Base-by-base conservation (phyloP, 305 asterid genomes). In the Euphrasia arctica region DNA sequence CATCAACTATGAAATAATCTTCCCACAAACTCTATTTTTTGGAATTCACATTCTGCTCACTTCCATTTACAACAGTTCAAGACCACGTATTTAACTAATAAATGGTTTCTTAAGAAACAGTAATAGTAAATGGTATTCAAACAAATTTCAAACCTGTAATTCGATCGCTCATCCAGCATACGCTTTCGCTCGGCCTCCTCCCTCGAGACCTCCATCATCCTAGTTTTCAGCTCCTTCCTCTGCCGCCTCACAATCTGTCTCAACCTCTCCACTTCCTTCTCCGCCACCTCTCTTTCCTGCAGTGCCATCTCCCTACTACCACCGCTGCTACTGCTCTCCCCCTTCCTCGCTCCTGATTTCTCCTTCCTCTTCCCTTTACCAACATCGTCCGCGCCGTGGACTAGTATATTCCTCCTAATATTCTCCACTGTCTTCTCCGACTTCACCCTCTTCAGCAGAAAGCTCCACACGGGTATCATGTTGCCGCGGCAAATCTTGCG, bases 151-250 rank as follows among this genome's bases (percentile, higher is more conserved):
- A 72, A 93, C 98, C 98, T 93, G 87, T 83, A 90, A 82, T 80
- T 88, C 1, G 90, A 82, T 42, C 97, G 84, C 75, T 93, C 98
- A n/a, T 90, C 98, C 4, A 93, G 80, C 97, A 86, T 85, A 10
- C 96, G 82, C 72, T 88, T 93, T 54, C 98, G 87, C 79, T 93
- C 98, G 43, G 85, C 86, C 79, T 93, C 97, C 83, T 93, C 98
- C 69, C 88, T 86, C 10, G 98, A 86, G 47, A 93, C 95, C 85
- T 90, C 97, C 59, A 92, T 62, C 95, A 92, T 92, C 80, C 83
- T 84, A 10, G 86, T 80, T 79, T 92, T 92, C 78, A 92, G 75
- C 84, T 89, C 97, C 88, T 87, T 92, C 28, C 98, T 80, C 78
- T 92, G 95, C 72, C 95, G 87, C 85, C 94, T 82, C 78, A 90